Percentiles rank a stretch among this genome's conserved stretches.
Conservation (phyloP, 108 stramenopile genomes). For the Nitzschia sp. region DNA sequence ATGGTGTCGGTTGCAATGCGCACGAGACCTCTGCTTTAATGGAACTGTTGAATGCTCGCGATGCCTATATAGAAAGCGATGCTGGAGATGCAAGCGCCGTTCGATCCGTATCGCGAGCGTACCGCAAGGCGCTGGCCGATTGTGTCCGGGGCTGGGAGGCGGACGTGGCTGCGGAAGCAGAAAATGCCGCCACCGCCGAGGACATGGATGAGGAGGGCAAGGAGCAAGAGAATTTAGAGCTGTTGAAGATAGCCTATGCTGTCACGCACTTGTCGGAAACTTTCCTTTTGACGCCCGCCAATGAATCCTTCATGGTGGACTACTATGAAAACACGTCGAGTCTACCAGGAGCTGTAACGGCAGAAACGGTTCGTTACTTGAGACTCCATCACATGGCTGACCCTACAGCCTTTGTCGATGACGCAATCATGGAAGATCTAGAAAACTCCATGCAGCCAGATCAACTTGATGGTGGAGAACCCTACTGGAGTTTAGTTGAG, state of each 20-base stretch:
- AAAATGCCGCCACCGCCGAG: conserved; percentile 11
- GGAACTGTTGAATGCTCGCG: conserved; percentile 54
- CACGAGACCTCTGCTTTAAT: conserved; percentile 67
- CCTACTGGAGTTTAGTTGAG: conserved; percentile 60
- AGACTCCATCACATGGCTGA: conserved; percentile 43
- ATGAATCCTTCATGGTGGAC: conserved; percentile 8
- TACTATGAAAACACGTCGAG: conserved; percentile 29
- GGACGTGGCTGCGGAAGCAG: neutral
- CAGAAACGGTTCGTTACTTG: conserved; percentile 77
- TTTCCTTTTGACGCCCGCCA: conserved; percentile 46
- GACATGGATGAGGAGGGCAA: conserved; percentile 14
- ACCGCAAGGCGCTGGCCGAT: conserved; percentile 51
- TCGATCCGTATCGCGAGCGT: conserved; percentile 34
- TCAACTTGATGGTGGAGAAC: conserved; percentile 37
- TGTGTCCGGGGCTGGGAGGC: conserved; percentile 49
- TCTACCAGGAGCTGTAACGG: conserved; percentile 63
- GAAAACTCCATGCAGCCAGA: conserved; percentile 62
- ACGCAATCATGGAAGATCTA: conserved; percentile 30
- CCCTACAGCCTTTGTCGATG: neutral
- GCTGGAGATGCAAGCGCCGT: neutral
- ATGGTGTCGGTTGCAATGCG: conserved; percentile 64
- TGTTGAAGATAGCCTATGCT: conserved; percentile 53
- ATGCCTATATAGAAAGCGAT: conserved; percentile 36
- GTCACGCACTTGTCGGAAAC: conserved; percentile 67
- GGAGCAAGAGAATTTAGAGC: conserved; percentile 44